These are phyloP conservation scores for Blastobotrys proliferans DNA, from an alignment of 1,139 yeast genomes.

Conservation along the genomic window DNA sequence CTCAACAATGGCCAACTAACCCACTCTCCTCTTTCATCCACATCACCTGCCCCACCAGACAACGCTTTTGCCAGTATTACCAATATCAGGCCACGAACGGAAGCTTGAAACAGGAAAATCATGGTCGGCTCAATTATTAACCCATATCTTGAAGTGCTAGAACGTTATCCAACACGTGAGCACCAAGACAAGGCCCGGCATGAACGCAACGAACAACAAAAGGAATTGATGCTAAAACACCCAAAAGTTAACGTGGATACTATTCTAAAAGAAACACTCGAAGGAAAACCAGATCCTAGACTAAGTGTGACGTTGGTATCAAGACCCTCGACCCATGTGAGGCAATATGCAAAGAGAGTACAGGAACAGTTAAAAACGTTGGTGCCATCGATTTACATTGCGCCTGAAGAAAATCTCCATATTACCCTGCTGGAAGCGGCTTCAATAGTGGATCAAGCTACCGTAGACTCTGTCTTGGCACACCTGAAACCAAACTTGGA, in stretches of 20 bases:
- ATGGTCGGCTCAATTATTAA: too few species aligned
- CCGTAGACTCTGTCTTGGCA: not conserved
- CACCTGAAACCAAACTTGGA: not conserved
- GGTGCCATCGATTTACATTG: not conserved
- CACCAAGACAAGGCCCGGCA: conserved; percentile 4
- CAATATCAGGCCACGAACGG: too few species aligned
- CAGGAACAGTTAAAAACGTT: not conserved
- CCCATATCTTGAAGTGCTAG: conserved; percentile 28
- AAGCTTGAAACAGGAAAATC: too few species aligned
- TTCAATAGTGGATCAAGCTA: not conserved
- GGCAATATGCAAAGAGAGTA: not conserved
- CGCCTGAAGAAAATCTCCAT: not conserved
- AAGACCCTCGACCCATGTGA: not conserved
- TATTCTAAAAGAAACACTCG: not conserved
- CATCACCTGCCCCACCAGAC: too few species aligned
- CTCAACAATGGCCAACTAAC: too few species aligned
- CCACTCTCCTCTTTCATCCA: too few species aligned
- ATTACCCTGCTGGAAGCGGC: not conserved
- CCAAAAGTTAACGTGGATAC: conserved; percentile 3
- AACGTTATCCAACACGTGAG: not conserved
- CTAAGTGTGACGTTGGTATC: not conserved
- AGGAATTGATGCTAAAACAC: not conserved
- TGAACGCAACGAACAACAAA: not conserved
- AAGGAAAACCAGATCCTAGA: not conserved
- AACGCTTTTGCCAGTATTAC: too few species aligned